Conservation (phyloP, 768 basidiomycete genomes). For the Asterophora parasitica region DNA sequence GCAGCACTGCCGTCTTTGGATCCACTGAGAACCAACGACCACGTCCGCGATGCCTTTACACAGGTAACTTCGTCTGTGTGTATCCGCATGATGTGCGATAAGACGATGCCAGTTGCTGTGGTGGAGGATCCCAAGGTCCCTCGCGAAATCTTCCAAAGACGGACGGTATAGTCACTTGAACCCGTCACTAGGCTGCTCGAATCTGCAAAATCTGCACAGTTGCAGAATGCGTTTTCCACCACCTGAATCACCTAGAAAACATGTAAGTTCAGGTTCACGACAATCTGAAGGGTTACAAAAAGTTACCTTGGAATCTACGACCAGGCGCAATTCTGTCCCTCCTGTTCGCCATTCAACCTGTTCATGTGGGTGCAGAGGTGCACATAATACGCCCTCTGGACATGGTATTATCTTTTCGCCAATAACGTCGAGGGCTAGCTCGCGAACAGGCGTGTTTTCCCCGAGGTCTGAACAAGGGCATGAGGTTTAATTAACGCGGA, state of each 20-base stretch:
- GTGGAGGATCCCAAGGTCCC: slow-evolving; percentile 23
- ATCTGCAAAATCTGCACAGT: slow-evolving; percentile 77
- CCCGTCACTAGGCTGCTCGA: slow-evolving; percentile 72
- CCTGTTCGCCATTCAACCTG: slow-evolving; percentile 62
- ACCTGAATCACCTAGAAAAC: slow-evolving; percentile 60
- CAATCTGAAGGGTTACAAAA: neutral
- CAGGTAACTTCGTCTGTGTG: slow-evolving; percentile 67
- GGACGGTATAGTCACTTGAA: slow-evolving; percentile 74
- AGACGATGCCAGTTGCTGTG: slow-evolving; percentile 27
- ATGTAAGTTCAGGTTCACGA: neutral
- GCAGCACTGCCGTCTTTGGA: slow-evolving; percentile 83
- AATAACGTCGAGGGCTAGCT: slow-evolving; percentile 54
- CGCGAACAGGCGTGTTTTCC: slow-evolving; percentile 37
- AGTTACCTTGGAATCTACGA: slow-evolving; percentile 58
- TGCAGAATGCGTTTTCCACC: slow-evolving; percentile 67
- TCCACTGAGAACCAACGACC: slow-evolving; percentile 82
- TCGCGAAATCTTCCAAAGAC: slow-evolving; percentile 68
- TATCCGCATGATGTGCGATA: slow-evolving; percentile 76
- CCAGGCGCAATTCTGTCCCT: slow-evolving; percentile 53
- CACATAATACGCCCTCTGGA: slow-evolving; percentile 49
- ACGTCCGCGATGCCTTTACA: slow-evolving; percentile 69
- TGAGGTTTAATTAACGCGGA: neutral
- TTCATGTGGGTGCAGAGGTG: slow-evolving; percentile 62
- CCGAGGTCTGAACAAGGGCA: slow-evolving; percentile 40
- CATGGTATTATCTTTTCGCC: slow-evolving; percentile 59